phyloP scores from a whole-genome alignment of 2,329 filamentous ascomycete species.

The Pseudogymnoascus sp. region DNA sequence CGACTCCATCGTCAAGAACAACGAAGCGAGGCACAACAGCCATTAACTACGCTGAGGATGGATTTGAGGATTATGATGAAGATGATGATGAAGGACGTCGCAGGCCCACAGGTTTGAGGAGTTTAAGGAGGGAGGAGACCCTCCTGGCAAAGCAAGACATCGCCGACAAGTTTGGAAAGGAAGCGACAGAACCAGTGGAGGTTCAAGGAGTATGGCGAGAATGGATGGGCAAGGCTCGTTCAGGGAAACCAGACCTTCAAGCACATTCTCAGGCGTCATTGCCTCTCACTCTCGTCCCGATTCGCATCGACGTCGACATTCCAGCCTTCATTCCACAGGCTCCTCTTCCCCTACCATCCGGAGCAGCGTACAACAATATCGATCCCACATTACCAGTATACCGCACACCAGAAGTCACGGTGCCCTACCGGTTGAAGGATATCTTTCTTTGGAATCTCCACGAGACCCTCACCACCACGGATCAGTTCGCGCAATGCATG shows the following conservation, averaged over 20 bases:
- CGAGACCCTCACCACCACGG: constrained; percentile 86
- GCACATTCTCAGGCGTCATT: constrained; percentile 62
- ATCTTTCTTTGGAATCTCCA: constrained; percentile 98
- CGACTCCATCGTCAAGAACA: constrained; percentile 65
- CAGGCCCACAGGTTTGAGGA: constrained; percentile 72
- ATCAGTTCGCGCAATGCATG: constrained; percentile 85
- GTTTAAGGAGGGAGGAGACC: constrained; percentile 68
- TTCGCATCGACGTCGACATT: constrained; percentile 92
- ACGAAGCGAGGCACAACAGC: constrained; percentile 95
- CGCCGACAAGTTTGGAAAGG: constrained; percentile 74
- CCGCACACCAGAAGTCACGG: constrained; percentile 67
- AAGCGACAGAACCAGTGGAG: constrained; percentile 68
- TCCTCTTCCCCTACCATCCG: constrained; percentile 55
- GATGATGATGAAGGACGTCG: constrained; percentile 66
- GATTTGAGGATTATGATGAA: constrained; percentile 76
- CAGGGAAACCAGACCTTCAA: constrained; percentile 49
- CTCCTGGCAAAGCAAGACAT: constrained; percentile 56
- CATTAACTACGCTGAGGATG: constrained; percentile 97
- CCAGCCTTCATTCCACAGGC: constrained; percentile 64
- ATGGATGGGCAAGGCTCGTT: constrained; percentile 75
- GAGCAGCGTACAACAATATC: constrained; percentile 47
- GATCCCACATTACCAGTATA: constrained; percentile 73
- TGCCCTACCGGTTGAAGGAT: constrained; percentile 83
- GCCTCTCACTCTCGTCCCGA: constrained; percentile 85
- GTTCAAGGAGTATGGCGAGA: constrained; percentile 89